Base-by-base conservation (phyloP, 345 rosid genomes). In the Lepidium didymum region DNA sequence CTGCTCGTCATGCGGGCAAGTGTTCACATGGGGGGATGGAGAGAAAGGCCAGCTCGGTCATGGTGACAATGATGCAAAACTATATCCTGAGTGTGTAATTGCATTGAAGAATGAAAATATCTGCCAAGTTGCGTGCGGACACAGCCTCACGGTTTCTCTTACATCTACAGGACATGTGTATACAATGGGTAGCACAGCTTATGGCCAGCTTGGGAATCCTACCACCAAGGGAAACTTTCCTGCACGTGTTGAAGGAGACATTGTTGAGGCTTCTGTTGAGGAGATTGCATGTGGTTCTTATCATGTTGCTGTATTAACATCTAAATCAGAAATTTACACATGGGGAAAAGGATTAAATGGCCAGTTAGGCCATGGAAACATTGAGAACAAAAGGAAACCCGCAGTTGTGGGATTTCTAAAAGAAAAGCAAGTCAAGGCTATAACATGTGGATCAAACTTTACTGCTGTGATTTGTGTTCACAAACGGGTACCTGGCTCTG, bases 11-110 rank as follows among this genome's bases (percentile, higher is more conserved):
- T 67, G 31, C 12, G 83, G 85, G 42, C 81, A 83, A 54, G 82
- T 92, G 7, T 92, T 79, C 76, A 90, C 98, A 27, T 90, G 98
- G 98, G 98, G 98, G 4, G 84, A 81, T 81, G 96, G 96, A 52
- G 86, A 85, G 50, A 84, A 78, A 50, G 84, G 82, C 54, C 87
- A 52, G 61, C 96, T 92, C 35, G 96, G 98, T 55, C 96, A 85
- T 75, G 96, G 91, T 52, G 86, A 86, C 70, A 64, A 76, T 77
- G 81, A 81, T 51, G 34, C 88, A 35, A 86, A 88, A 67, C 85
- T 90, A 49, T 18, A 75, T 61, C 96, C 96, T 0, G 80, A 86
- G 64, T 55, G 79, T 70, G 91, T 92, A 50, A 45, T 18, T 49
- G 59, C 77, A 6, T 45, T 90, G 76, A 15, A 13, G 10, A 84